These are phyloP conservation scores for Chaetomium sp. DNA, from an alignment of 2,329 filamentous ascomycete species.

Conservation along the genomic window DNA sequence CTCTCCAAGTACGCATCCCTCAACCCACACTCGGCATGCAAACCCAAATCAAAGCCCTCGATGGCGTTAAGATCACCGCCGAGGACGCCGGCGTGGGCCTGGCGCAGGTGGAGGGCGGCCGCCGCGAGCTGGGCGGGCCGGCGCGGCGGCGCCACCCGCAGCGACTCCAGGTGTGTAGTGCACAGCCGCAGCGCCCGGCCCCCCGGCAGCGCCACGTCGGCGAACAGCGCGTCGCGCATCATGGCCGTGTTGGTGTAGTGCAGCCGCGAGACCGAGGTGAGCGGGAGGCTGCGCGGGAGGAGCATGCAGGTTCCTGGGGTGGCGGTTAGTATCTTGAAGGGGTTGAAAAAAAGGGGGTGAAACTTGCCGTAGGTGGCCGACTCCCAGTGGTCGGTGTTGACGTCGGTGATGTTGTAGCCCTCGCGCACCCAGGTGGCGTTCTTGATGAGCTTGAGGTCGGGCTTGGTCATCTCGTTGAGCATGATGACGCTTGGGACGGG, in stretches of 20 bases:
- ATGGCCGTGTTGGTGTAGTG: conserved; percentile 52
- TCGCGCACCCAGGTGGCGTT: conserved; percentile 50
- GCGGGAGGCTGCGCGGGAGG: conserved; percentile 49
- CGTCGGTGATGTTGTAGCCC: conserved; percentile 53
- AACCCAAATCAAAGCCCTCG: conserved; percentile 52
- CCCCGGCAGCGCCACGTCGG: conserved; percentile 47
- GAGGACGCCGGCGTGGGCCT: conserved; percentile 47
- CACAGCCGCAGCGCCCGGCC: conserved; percentile 49
- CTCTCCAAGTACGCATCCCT: conserved; percentile 56
- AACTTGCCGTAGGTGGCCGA: conserved; percentile 45
- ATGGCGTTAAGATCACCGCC: conserved; percentile 63
- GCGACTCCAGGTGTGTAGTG: conserved; percentile 60
- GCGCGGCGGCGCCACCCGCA: conserved; percentile 50
- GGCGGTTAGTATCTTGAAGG: not conserved
- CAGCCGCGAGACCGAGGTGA: conserved; percentile 53
- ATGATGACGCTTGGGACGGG: conserved; percentile 46
- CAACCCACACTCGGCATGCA: conserved; percentile 52
- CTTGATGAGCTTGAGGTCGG: conserved; percentile 50
- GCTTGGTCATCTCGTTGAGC: conserved; percentile 54
- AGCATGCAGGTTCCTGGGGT: conserved; percentile 53
- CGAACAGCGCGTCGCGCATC: conserved; percentile 57
- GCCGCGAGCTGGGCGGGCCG: conserved; percentile 52
- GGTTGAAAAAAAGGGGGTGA: not conserved
- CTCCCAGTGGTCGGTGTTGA: conserved; percentile 47
- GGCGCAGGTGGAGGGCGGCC: conserved; percentile 47